A percentile compares a stretch with the other conserved stretches of the same genome.
phyloP scores from a whole-genome alignment of 2,329 filamentous ascomycete genomes.

The Pyricularia pennisetigena region DNA sequence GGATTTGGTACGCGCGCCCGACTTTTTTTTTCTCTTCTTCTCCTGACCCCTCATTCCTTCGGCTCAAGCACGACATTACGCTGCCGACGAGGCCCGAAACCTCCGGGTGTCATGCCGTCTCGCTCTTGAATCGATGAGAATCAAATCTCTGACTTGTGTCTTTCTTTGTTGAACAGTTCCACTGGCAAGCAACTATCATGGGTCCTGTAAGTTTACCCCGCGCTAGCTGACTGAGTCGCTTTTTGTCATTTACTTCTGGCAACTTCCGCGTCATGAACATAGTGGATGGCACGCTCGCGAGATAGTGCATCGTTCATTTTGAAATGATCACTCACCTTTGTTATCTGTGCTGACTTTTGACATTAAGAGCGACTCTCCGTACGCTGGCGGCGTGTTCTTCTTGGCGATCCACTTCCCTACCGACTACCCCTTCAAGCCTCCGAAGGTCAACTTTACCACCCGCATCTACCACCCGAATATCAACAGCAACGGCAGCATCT shows the following conservation, averaged over 20 bases:
- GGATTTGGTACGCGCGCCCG: conserved; percentile 70
- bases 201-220: conserved; percentile 67
- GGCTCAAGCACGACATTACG: background rate
- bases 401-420: conserved; percentile 97
- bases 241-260: background rate
- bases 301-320: background rate
- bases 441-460: conserved; percentile 99
- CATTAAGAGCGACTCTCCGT: conserved; percentile 80
- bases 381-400: conserved; percentile 98
- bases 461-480: conserved; percentile 99
- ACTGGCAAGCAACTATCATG: conserved; percentile 99
- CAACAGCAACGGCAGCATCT: conserved; percentile 99
- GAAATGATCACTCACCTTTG: background rate
- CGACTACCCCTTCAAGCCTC: conserved; percentile 99
- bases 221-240: background rate
- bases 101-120: background rate
- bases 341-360: conserved; percentile 16
- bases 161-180: conserved; percentile 55
- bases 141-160: conserved; percentile 19
- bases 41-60: conserved; percentile 8
- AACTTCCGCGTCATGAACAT: background rate
- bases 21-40: conserved; percentile 6
- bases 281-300: background rate
- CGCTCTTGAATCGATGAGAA: background rate
- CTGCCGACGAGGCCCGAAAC: background rate